A percentile compares a stretch with the other conserved stretches of the same genome.
Evolutionary conservation across 2,329 filamentous ascomycete genomes (phyloP).

Genomic region (Leptographium galeiforme): DNA sequence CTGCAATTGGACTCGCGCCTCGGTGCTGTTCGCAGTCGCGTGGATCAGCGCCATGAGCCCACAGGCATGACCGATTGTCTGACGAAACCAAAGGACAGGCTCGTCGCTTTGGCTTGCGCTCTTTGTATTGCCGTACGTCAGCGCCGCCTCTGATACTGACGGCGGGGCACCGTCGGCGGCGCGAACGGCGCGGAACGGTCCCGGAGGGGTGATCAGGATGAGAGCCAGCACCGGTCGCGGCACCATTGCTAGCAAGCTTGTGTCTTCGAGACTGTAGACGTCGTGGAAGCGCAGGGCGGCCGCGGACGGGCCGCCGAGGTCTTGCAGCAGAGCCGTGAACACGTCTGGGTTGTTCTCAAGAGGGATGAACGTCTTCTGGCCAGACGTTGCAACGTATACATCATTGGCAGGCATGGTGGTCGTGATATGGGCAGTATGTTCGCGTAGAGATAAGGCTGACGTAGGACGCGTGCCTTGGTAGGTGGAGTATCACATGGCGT

Average conservation of each 20-base stretch:
- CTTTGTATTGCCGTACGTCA: constrained; percentile 34
- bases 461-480: no score
- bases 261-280: constrained; percentile 68
- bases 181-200: constrained; percentile 50
- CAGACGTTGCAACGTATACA: not conserved
- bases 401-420: not conserved
- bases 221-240: constrained; percentile 66
- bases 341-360: not conserved
- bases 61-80: constrained; percentile 74
- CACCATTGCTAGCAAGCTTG: constrained; percentile 60
- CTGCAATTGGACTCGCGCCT: constrained; percentile 36
- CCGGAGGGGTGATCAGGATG: constrained; percentile 39
- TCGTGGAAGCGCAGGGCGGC: constrained; percentile 57
- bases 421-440: not conserved
- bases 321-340: not conserved
- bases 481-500: no score
- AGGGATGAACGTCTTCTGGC: not conserved
- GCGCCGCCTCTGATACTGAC: not conserved
- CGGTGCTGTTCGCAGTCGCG: constrained; percentile 53
- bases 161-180: constrained; percentile 22
- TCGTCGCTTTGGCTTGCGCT: constrained; percentile 25
- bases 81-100: constrained; percentile 69
- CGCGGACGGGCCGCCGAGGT: not conserved
- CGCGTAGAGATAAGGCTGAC: no score
- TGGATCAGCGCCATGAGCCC: constrained; percentile 69